phyloP scores from a whole-genome alignment of 2,329 filamentous ascomycete genomes.

The Gyromitra esculenta region DNA sequence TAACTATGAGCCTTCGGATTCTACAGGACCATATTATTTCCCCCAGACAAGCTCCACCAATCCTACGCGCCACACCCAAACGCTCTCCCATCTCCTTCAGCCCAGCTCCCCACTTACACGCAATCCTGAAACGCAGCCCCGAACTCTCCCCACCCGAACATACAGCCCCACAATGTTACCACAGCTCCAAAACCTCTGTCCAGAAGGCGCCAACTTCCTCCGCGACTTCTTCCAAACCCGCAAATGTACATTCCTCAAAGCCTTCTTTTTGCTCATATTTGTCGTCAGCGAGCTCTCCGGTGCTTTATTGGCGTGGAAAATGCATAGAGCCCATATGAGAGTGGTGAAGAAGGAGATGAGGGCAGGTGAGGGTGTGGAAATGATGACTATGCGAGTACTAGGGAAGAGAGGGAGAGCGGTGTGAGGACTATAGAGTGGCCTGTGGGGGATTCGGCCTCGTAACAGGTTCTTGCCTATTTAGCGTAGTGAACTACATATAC shows the following conservation, averaged over 20 bases:
- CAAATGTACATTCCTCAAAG: constrained; percentile 1
- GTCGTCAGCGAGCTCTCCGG: background rate
- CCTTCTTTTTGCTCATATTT: constrained; percentile 8
- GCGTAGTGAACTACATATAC: no score
- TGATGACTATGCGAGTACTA: background rate
- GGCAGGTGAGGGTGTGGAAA: background rate
- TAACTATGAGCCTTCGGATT: no score
- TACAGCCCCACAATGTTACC: background rate
- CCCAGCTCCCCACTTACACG: background rate
- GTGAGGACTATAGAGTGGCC: background rate
- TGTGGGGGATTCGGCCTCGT: no score
- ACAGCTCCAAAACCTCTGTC: constrained; percentile 9
- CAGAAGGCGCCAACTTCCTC: background rate
- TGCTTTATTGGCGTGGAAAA: constrained; percentile 2
- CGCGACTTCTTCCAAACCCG: constrained; percentile 6
- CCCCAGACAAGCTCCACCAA: no score
- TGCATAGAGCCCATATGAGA: background rate
- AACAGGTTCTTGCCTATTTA: no score
- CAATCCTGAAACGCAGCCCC: background rate
- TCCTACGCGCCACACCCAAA: no score
- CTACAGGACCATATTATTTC: no score
- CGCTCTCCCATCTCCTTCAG: no score
- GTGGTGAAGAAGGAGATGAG: background rate
- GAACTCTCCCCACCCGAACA: background rate
- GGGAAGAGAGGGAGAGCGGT: background rate